Base-by-base conservation (phyloP, 2,329 filamentous ascomycete species). In the Pseudogymnoascus sp. region DNA sequence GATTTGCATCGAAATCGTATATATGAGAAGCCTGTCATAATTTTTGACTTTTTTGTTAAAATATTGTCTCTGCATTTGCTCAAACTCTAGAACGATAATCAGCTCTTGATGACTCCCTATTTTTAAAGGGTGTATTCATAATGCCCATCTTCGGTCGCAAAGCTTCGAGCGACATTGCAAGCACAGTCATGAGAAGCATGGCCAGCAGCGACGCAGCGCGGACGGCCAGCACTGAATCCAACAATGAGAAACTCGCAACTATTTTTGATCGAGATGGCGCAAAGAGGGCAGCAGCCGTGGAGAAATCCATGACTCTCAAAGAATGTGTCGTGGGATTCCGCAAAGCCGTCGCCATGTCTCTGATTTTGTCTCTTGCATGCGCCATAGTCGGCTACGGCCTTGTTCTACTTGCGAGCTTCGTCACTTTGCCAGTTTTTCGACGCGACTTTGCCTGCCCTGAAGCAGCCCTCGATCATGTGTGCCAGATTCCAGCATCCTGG, bases 371-470 rank as follows among this genome's bases (percentile, higher is more conserved):
- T 14, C 92, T 89, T 0, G 91, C 88, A 70, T 92, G 94, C 70
- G 85, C 84, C 68, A 95, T 95, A 90, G 90, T 94, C 73, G 90
- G 89, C 41, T 93, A 91, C 75, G 89, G 94, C 69, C 80, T 93
- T 63, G 87, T 85, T 68, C 78, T 95, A 60, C 84, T 94, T 68
- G 90, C 88, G 76, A 92, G 92, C 74, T 92, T 94, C 11, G 47
- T 54, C 43, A 71, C 65, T 20, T 71, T 70, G 65, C 69, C 18
- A 30, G 41, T 5, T 68, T 71, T 58, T 61, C 63, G 33, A 9
- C 67, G 47, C 64, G 69, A 39, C 43, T 75, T 71, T 47, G 71
- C 71, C 7, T 57, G 63, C 1, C 57, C 61, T 4, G 30, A 58
- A 5, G 36, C 59, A 1, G 58, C 72, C 47, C 70, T 68, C 6